These are phyloP conservation scores for Pseudophaeomoniella oleicola DNA, from an alignment of 2,329 filamentous ascomycete species.

Conservation along the genomic window DNA sequence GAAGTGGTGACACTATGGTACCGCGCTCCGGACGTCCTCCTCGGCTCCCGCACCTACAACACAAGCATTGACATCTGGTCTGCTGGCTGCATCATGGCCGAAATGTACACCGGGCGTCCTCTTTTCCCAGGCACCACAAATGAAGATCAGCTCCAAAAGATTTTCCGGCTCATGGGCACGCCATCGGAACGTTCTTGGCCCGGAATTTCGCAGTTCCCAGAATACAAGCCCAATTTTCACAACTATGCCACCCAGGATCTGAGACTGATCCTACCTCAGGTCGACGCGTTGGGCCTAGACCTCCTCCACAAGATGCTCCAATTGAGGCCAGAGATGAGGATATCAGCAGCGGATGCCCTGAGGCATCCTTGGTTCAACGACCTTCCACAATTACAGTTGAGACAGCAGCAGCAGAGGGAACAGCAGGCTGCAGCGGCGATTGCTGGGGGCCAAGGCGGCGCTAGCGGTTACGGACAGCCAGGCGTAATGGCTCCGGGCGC, in stretches of 20 bases:
- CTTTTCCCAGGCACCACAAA: slow-evolving; percentile 96
- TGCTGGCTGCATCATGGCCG: slow-evolving; percentile 97
- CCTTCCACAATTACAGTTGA: slow-evolving; percentile 39
- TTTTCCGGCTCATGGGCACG: slow-evolving; percentile 97
- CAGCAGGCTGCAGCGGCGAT: slow-evolving; percentile 2
- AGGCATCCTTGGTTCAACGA: slow-evolving; percentile 84
- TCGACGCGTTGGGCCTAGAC: slow-evolving; percentile 77
- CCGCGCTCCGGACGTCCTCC: slow-evolving; percentile 83
- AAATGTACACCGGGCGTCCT: slow-evolving; percentile 94
- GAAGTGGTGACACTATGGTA: slow-evolving; percentile 98
- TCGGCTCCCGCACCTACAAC: slow-evolving; percentile 92
- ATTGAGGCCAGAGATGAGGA: slow-evolving; percentile 76
- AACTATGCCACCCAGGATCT: slow-evolving; percentile 90
- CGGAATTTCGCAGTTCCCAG: slow-evolving; percentile 85
- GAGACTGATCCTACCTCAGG: slow-evolving; percentile 71
- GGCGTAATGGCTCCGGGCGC: slow-evolving; percentile 1
- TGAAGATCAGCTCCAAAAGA: slow-evolving; percentile 91
- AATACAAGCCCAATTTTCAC: slow-evolving; percentile 92
- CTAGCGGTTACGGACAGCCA: background rate
- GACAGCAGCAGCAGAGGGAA: slow-evolving; percentile 24
- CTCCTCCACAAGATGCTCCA: slow-evolving; percentile 84
- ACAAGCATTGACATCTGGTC: slow-evolving; percentile 99
- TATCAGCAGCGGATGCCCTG: slow-evolving; percentile 74
- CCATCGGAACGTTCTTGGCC: slow-evolving; percentile 93
- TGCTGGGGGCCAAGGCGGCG: background rate